Evolutionary conservation across 768 basidiomycete genomes (phyloP).

Genomic region (Tricholoma hemisulphureum): DNA sequence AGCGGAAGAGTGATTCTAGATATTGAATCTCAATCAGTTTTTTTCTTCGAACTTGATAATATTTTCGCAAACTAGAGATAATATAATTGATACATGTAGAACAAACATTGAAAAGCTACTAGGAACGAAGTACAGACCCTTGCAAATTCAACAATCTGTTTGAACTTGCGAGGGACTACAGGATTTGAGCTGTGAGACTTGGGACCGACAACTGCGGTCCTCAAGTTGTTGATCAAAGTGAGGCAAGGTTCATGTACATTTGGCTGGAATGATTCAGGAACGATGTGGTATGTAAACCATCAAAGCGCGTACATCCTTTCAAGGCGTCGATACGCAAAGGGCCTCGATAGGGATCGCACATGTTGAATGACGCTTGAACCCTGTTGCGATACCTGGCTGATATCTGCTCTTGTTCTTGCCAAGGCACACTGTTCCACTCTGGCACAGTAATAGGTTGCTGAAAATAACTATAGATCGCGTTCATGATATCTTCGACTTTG

Average conservation of each 20-base stretch:
- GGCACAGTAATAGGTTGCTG: not conserved
- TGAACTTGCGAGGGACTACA: too few relatives aligned
- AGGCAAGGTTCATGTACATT: not conserved
- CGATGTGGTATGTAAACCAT: not conserved
- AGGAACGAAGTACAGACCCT: too few relatives aligned
- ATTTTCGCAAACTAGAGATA: not conserved
- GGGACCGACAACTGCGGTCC: too few relatives aligned
- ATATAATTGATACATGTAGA: not conserved
- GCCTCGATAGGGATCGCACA: not conserved
- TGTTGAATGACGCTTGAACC: not conserved
- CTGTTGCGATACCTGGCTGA: not conserved
- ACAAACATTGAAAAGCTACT: too few relatives aligned
- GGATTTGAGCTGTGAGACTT: too few relatives aligned
- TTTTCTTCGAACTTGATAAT: not conserved
- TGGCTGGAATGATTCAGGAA: not conserved
- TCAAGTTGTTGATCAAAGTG: not conserved
- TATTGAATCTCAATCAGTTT: conserved; percentile 1
- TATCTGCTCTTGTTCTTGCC: not conserved
- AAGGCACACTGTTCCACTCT: not conserved
- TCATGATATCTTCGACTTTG: not conserved
- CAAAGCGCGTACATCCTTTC: conserved; percentile 1
- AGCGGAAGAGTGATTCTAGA: conserved; percentile 47
- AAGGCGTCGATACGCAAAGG: not conserved
- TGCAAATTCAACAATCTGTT: too few relatives aligned
- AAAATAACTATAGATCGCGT: not conserved